A percentile compares a stretch with the other conserved stretches of the same genome.
phyloP scores from a whole-genome alignment of 1,284 basidiomycete species.

The Marasmius tenuissimus region DNA sequence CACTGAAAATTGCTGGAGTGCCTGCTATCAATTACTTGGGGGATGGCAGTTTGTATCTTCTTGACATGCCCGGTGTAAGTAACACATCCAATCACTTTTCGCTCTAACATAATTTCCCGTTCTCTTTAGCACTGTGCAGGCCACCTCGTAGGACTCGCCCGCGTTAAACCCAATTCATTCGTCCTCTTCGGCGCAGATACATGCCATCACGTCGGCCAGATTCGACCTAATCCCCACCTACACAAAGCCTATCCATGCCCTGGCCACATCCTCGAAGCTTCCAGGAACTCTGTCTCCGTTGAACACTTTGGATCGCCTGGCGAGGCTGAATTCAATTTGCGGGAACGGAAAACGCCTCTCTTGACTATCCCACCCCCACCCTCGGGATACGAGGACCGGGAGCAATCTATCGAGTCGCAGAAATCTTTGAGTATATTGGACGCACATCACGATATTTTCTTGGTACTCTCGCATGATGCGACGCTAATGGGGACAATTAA shows the following conservation, averaged over 20 bases:
- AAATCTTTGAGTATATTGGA: slow-evolving; percentile 18
- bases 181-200: slow-evolving; percentile 22
- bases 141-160: slow-evolving; percentile 21
- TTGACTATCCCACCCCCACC: slow-evolving; percentile 7
- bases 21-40: slow-evolving; percentile 20
- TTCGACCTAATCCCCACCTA: slow-evolving; percentile 19
- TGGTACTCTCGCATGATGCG: slow-evolving; percentile 20
- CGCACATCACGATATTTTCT: slow-evolving; percentile 19
- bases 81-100: not conserved
- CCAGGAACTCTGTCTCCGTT: slow-evolving; percentile 11
- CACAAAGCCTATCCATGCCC: slow-evolving; percentile 18
- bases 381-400: slow-evolving; percentile 4
- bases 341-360: slow-evolving; percentile 12
- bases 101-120: not conserved
- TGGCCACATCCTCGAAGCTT: slow-evolving; percentile 8
- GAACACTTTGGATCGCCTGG: slow-evolving; percentile 9
- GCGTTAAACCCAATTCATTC: slow-evolving; percentile 20
- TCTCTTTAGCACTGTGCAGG: slow-evolving; percentile 12
- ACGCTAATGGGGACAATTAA: slow-evolving; percentile 13
- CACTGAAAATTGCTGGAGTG: slow-evolving; percentile 17
- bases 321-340: slow-evolving; percentile 10
- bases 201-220: slow-evolving; percentile 20
- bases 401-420: not conserved
- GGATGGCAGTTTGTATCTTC: slow-evolving; percentile 24
- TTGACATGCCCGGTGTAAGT: slow-evolving; percentile 21